Conservation (phyloP, 306 rosid genomes). For the Fagus crenata region DNA sequence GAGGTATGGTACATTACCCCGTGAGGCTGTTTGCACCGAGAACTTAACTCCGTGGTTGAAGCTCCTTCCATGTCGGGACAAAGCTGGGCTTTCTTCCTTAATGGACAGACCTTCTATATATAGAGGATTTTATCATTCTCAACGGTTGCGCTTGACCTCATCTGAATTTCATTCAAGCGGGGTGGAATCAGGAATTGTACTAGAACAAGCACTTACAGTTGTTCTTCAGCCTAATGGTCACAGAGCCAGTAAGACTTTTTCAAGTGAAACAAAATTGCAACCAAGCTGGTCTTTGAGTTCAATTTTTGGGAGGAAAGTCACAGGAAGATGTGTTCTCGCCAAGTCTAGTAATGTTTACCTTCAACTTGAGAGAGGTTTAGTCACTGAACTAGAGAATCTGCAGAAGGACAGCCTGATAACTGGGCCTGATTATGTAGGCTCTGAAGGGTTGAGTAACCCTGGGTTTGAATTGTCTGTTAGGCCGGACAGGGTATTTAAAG, state of each 20-base stretch:
- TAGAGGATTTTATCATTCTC: constrained; percentile 92
- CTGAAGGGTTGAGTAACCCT: constrained; percentile 47
- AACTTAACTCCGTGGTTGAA: constrained; percentile 96
- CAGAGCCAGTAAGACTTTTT: constrained; percentile 30
- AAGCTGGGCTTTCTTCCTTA: constrained; percentile 78
- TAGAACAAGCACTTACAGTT: constrained; percentile 87
- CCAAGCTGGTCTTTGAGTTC: constrained; percentile 92
- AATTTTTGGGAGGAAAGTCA: constrained; percentile 73
- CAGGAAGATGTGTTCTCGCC: constrained; percentile 77
- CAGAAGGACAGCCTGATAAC: constrained; percentile 40
- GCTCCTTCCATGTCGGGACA: constrained; percentile 95
- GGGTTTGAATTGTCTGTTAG: constrained; percentile 71
- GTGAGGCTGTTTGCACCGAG: constrained; percentile 98
- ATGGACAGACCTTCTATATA: constrained; percentile 93
- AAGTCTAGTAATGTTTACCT: constrained; percentile 73
- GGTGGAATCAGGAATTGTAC: constrained; percentile 53
- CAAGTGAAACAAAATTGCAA: constrained; percentile 48
- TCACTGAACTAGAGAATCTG: constrained; percentile 53
- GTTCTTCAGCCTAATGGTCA: constrained; percentile 65
- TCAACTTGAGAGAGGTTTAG: constrained; percentile 64
- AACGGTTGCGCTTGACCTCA: constrained; percentile 60
- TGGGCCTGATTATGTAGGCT: constrained; percentile 30
- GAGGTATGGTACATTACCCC: constrained; percentile 88
- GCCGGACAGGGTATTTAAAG: constrained; percentile 62
- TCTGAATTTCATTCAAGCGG: constrained; percentile 36